A percentile compares a stretch with the other conserved stretches of the same genome.
These are phyloP conservation scores for Leucaena leucocephala DNA, from an alignment of 306 rosid genomes.

Conservation along the genomic window DNA sequence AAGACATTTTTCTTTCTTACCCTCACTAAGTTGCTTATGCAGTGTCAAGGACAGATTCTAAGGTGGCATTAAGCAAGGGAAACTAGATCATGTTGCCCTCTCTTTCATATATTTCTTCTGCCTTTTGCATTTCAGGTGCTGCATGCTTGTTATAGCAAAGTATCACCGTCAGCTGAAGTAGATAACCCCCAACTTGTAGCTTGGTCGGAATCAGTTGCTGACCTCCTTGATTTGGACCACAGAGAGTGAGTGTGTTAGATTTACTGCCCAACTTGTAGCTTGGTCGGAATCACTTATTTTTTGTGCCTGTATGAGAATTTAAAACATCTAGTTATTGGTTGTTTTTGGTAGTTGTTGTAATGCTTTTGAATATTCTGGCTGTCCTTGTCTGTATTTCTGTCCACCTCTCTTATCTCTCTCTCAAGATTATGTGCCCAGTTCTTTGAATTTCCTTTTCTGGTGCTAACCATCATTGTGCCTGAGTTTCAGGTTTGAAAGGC, in stretches of 20 bases:
- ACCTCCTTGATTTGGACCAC: conserved; percentile 78
- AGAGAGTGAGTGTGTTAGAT: conserved; percentile 60
- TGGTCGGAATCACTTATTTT: background rate
- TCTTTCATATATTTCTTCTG: background rate
- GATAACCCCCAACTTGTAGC: conserved; percentile 89
- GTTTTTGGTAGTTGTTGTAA: conserved; percentile 1
- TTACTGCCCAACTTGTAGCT: too few species aligned
- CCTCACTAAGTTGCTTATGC: background rate
- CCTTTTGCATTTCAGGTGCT: conserved; percentile 58
- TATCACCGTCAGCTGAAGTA: conserved; percentile 71
- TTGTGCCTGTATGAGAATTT: background rate
- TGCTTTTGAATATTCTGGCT: conserved; percentile 7
- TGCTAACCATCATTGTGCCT: conserved; percentile 42
- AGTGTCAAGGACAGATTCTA: background rate
- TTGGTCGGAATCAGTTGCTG: conserved; percentile 76
- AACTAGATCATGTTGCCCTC: background rate
- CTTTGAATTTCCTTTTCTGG: conserved; percentile 10
- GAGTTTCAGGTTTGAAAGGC: conserved; percentile 82
- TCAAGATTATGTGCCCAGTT: background rate
- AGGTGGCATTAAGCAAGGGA: background rate
- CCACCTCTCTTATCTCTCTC: background rate
- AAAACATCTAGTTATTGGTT: background rate
- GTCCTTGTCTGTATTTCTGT: background rate
- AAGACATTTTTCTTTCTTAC: background rate
- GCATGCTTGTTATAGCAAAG: conserved; percentile 86